Evolutionary conservation across 108 stramenopile genomes (phyloP), one percentile per base, ranked within the genome.

Genomic region (Schizochytrium sp.): DNA sequence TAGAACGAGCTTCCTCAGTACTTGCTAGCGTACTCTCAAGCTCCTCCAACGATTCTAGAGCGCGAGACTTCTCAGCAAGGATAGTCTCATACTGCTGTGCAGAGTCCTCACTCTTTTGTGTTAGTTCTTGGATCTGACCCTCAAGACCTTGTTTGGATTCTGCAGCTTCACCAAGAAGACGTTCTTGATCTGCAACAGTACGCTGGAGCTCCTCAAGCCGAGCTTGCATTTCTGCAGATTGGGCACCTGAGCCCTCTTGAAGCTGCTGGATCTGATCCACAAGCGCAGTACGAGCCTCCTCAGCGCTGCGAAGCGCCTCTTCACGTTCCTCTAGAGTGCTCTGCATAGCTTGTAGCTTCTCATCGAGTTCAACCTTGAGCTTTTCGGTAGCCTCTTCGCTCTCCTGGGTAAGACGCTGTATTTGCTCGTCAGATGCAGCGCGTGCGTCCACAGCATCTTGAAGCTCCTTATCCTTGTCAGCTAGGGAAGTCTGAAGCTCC

Each of bases 81-180:
- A n/a, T 53, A 7, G 50, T 42, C 28, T 83, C 50, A 40, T 55
- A 55, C 76, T 83, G 10, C 76, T 83, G 12, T 44, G 64, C 64
- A 15, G 64, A 38, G 12, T 38, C 2, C 15, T 69, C 64, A 44
- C 64, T 44, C 28, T 69, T 38, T 15, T 69, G 64, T 7, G 64
- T 69, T 38, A 69, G 64, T 15, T 69, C 19, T 69, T 69, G 64
- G 28, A 69, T 69, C 64, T 69, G 19, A 7, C 0, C 3, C 57
- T 58, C 57, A 17, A 58, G 57, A 10, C 13, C 10, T 15, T 58
- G 17, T 10, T 17, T 10, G 57, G 57, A 15, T 58, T 58, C 57
- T 58, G 13, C 57, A 17, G 57, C 57, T 15, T 58, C 57, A 17
- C 13, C 57, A 17, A 58, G 57, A 10, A 15, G 57, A 10, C 17